Conservation (phyloP, 768 basidiomycete species). For the Panaeolus papilionaceus region DNA sequence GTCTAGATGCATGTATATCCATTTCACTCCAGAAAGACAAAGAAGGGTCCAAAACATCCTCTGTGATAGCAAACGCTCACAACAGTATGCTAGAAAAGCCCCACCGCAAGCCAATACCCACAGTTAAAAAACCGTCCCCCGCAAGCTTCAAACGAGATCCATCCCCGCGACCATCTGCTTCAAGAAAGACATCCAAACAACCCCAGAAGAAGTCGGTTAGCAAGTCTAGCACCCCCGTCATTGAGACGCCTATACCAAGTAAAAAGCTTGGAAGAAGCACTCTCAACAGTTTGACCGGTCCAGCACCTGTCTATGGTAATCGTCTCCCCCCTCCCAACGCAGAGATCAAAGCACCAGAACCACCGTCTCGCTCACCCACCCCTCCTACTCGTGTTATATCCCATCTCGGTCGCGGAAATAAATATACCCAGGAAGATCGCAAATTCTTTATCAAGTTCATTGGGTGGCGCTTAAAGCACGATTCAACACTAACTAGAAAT, state of each 20-base stretch:
- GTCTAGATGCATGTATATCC: constrained; percentile 56
- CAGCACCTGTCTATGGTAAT: constrained; percentile 50
- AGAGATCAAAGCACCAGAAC: constrained; percentile 62
- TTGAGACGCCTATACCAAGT: constrained; percentile 23
- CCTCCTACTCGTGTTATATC: constrained; percentile 60
- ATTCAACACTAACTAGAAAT: constrained; percentile 57
- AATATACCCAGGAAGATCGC: constrained; percentile 70
- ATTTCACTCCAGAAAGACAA: constrained; percentile 40
- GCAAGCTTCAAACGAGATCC: constrained; percentile 44
- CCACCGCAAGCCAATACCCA: constrained; percentile 34
- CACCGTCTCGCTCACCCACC: constrained; percentile 72
- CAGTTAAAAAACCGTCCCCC: constrained; percentile 48
- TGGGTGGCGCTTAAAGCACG: constrained; percentile 61
- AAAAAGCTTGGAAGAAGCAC: constrained; percentile 49
- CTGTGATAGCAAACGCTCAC: constrained; percentile 1
- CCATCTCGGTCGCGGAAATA: constrained; percentile 55
- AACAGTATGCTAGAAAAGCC: constrained; percentile 6
- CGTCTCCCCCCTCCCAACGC: constrained; percentile 67
- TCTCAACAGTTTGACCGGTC: constrained; percentile 66
- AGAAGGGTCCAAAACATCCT: constrained; percentile 14
- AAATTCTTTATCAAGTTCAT: constrained; percentile 72
- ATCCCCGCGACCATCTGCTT: constrained; percentile 31
- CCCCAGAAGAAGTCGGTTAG: constrained; percentile 30
- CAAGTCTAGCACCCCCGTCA: constrained; percentile 32
- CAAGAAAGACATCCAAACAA: constrained; percentile 25